Percentiles rank a stretch among this genome's conserved stretches.
phyloP scores from a whole-genome alignment of 2,329 filamentous ascomycete genomes.

The Xylariaceae sp. region DNA sequence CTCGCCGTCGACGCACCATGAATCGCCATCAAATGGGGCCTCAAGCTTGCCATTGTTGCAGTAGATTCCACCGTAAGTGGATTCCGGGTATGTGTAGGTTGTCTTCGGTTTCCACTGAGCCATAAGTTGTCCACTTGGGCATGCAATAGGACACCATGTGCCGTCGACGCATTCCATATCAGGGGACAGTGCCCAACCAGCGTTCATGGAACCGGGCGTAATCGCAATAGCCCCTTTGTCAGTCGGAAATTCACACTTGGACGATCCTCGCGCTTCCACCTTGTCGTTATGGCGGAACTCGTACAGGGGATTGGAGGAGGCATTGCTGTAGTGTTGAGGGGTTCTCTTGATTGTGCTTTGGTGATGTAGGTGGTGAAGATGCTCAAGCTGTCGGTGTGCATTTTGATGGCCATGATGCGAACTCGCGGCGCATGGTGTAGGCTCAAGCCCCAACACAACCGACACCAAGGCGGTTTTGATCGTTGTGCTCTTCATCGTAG shows the following conservation, averaged over 20 bases:
- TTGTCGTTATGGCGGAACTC: slow-evolving; percentile 26
- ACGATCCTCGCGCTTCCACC: slow-evolving; percentile 48
- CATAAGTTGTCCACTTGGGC: slow-evolving; percentile 72
- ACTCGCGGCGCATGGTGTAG: slow-evolving; percentile 37
- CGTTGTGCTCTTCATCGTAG: slow-evolving; percentile 52
- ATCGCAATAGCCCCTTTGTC: slow-evolving; percentile 66
- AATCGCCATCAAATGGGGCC: slow-evolving; percentile 66
- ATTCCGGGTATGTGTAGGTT: slow-evolving; percentile 65
- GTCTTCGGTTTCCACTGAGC: slow-evolving; percentile 75
- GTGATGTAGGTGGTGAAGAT: slow-evolving; percentile 39
- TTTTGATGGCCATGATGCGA: slow-evolving; percentile 40
- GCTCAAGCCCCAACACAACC: slow-evolving; percentile 46
- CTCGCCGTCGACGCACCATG: slow-evolving; percentile 69
- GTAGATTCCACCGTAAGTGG: slow-evolving; percentile 74
- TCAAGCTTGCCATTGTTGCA: slow-evolving; percentile 66
- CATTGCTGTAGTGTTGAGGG: slow-evolving; percentile 6
- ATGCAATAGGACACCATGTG: slow-evolving; percentile 74
- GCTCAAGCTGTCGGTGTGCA: slow-evolving; percentile 26
- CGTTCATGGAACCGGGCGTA: slow-evolving; percentile 63
- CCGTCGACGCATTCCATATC: slow-evolving; percentile 67
- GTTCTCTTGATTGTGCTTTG: slow-evolving; percentile 22
- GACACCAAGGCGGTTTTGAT: slow-evolving; percentile 49
- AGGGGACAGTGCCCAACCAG: slow-evolving; percentile 77
- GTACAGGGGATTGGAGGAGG: slow-evolving; percentile 30
- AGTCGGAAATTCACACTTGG: slow-evolving; percentile 61